Conservation (phyloP, 1,139 yeast species). For the Debaryomyces subglobosus region DNA sequence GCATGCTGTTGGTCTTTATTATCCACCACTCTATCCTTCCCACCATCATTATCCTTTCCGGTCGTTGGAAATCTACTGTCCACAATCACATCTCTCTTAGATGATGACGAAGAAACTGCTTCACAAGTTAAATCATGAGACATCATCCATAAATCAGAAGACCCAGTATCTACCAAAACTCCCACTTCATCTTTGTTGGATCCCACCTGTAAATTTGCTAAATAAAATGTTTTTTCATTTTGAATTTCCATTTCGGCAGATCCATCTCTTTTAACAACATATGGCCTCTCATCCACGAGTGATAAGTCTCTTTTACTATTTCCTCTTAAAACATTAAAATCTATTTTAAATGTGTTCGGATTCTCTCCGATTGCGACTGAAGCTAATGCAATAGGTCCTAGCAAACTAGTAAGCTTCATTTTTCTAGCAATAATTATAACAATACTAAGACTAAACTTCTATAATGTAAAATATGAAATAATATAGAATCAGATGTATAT, state of each 20-base stretch:
- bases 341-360: slow-evolving; percentile 21
- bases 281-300: slow-evolving; percentile 13
- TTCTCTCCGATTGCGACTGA: background rate
- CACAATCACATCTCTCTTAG: slow-evolving; percentile 4
- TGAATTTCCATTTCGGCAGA: slow-evolving; percentile 39
- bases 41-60: background rate
- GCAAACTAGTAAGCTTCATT: background rate
- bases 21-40: background rate
- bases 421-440: background rate
- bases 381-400: slow-evolving; percentile 1
- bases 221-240: slow-evolving; percentile 53
- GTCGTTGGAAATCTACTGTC: background rate
- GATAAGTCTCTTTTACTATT: slow-evolving; percentile 21
- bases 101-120: background rate
- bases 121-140: slow-evolving; percentile 33
- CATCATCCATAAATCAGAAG: slow-evolving; percentile 52
- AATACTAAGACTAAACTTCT: background rate
- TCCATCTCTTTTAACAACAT: slow-evolving; percentile 40
- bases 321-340: slow-evolving; percentile 34
- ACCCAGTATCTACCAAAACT: slow-evolving; percentile 49
- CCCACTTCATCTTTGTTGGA: slow-evolving; percentile 31
- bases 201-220: slow-evolving; percentile 44
- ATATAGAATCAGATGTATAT: background rate
- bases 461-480: background rate
- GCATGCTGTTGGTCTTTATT: background rate